Evolutionary conservation across 129 eudicot genomes (phyloP).

Genomic region (Flaveria bidentis): DNA sequence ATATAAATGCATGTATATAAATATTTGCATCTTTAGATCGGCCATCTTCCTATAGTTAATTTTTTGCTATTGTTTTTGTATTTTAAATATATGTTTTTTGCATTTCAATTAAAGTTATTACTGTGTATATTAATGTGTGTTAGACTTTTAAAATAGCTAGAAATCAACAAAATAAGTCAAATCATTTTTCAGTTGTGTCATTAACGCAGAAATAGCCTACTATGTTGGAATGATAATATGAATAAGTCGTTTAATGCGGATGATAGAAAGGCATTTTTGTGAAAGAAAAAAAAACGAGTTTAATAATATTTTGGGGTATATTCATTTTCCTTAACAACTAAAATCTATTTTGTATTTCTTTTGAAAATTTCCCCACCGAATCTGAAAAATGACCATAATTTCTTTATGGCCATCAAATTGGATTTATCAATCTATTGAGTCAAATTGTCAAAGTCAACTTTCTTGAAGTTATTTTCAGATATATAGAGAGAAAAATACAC

Average conservation of each 20-base stretch:
- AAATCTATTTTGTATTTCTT: too few relatives aligned
- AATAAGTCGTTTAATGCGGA: not conserved
- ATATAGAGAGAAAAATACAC: not conserved
- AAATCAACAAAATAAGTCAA: not conserved
- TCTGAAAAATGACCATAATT: not conserved
- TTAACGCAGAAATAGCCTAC: constrained; percentile 5
- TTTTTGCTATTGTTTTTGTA: not conserved
- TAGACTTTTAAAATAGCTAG: not conserved
- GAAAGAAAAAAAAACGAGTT: not conserved
- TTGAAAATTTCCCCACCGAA: too few relatives aligned
- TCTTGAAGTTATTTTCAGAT: not conserved
- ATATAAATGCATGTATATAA: too few relatives aligned
- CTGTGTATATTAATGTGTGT: too few relatives aligned
- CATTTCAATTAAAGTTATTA: too few relatives aligned
- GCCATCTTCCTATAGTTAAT: not conserved
- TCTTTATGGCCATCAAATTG: not conserved
- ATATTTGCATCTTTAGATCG: not conserved
- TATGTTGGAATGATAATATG: not conserved
- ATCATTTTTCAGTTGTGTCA: not conserved
- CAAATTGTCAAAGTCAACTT: not conserved
- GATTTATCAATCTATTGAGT: not conserved
- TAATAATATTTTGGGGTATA: not conserved
- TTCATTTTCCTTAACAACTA: not conserved
- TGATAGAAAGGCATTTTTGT: not conserved
- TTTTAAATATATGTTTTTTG: not conserved